Conservation (phyloP, 1,284 basidiomycete species). For the Ceratobasidium papillatum region DNA sequence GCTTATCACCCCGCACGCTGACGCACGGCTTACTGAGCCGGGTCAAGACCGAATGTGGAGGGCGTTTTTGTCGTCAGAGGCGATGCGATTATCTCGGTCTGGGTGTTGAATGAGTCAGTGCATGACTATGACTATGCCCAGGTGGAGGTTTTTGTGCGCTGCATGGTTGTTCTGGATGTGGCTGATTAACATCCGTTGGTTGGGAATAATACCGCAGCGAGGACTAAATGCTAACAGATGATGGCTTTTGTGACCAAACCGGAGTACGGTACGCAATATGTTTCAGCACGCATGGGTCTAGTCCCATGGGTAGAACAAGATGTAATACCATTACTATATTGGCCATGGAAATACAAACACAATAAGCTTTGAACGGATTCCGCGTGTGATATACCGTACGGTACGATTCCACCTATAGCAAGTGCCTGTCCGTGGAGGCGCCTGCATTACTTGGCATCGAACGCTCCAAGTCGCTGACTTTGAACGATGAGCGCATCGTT, state of each 20-base stretch:
- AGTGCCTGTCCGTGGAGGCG: background rate
- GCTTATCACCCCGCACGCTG: constrained; percentile 6
- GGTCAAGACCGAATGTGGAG: background rate
- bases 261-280: background rate
- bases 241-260: background rate
- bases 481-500: constrained; percentile 1
- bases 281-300: background rate
- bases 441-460: background rate
- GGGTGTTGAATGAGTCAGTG: background rate
- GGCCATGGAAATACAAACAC: background rate
- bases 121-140: no score
- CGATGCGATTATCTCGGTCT: background rate
- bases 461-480: background rate
- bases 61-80: background rate
- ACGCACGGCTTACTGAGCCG: background rate
- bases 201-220: background rate
- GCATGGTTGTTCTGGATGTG: background rate
- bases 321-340: background rate
- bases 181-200: background rate
- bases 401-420: background rate
- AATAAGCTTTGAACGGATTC: constrained; percentile 4
- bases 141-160: constrained; percentile 3
- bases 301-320: background rate
- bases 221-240: background rate
- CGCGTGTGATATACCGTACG: constrained; percentile 2